Evolutionary conservation across 768 basidiomycete species (phyloP).

Genomic region (Sarcomyxa edulis): DNA sequence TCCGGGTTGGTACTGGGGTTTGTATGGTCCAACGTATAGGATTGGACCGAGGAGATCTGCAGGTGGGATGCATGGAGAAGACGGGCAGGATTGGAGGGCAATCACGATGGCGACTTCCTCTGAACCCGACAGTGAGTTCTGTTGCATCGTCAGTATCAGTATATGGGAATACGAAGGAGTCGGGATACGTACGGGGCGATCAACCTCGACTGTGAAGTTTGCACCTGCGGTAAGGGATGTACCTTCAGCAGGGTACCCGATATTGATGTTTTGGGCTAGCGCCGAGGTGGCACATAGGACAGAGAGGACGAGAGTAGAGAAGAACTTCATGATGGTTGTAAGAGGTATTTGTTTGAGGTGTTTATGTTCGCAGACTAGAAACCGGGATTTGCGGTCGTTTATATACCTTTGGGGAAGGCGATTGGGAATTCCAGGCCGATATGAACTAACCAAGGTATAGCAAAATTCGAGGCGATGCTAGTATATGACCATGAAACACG

Average conservation of each 20-base stretch:
- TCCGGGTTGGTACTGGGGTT: slow-evolving; percentile 15
- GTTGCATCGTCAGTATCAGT: not conserved
- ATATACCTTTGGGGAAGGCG: too few species aligned
- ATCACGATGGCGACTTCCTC: slow-evolving; percentile 29
- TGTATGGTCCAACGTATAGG: slow-evolving; percentile 22
- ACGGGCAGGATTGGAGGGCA: slow-evolving; percentile 18
- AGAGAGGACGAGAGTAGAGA: slow-evolving; percentile 5
- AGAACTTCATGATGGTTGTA: slow-evolving; percentile 8
- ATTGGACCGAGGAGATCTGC: slow-evolving; percentile 18
- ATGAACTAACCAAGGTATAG: too few species aligned
- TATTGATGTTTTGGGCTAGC: slow-evolving; percentile 24
- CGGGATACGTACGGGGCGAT: slow-evolving; percentile 20
- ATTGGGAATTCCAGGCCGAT: too few species aligned
- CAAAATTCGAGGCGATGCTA: too few species aligned
- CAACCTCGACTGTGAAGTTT: slow-evolving; percentile 26
- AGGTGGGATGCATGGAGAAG: slow-evolving; percentile 11
- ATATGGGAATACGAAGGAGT: not conserved
- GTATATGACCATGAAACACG: too few species aligned
- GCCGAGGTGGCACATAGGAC: slow-evolving; percentile 12
- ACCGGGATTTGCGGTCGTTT: too few species aligned
- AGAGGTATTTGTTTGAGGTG: too few species aligned
- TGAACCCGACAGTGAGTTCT: slow-evolving; percentile 25
- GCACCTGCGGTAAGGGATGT: slow-evolving; percentile 17
- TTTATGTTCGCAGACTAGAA: too few species aligned
- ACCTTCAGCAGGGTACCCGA: slow-evolving; percentile 20